Conservation (phyloP, 1,139 yeast genomes). For the Nakaseomyces bracarensis region DNA sequence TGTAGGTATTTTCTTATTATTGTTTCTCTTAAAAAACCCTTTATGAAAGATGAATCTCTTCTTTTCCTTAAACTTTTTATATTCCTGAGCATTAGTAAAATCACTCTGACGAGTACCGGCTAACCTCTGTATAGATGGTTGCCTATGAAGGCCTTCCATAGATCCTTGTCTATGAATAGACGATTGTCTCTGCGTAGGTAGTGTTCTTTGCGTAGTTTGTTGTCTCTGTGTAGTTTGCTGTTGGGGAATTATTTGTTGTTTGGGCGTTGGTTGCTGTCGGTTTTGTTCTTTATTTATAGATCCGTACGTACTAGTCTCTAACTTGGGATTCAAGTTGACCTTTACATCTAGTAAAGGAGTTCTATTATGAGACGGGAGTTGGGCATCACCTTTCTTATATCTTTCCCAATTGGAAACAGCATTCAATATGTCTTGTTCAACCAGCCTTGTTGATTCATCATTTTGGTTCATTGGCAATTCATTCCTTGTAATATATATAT, state of each 20-base stretch:
- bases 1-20: not conserved
- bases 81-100: slow-evolving; percentile 21
- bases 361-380: slow-evolving; percentile 4
- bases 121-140: not conserved
- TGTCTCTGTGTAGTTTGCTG: not conserved
- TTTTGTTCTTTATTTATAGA: not conserved
- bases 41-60: slow-evolving; percentile 23
- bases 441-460: not conserved
- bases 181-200: not conserved
- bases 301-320: not conserved
- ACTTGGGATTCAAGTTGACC: not conserved
- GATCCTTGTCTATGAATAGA: not conserved
- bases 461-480: slow-evolving; percentile 1
- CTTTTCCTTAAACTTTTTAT: slow-evolving; percentile 12
- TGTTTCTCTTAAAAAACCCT: slow-evolving; percentile 22
- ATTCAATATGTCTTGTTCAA: slow-evolving; percentile 2
- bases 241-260: not conserved
- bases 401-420: slow-evolving; percentile 5
- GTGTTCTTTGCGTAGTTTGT: not conserved
- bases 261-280: not conserved
- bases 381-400: not conserved
- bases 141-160: not conserved
- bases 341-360: not conserved
- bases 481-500: not conserved
- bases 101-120: slow-evolving; percentile 12